phyloP scores from a whole-genome alignment of 768 basidiomycete species.

The Termitomyces sp. region DNA sequence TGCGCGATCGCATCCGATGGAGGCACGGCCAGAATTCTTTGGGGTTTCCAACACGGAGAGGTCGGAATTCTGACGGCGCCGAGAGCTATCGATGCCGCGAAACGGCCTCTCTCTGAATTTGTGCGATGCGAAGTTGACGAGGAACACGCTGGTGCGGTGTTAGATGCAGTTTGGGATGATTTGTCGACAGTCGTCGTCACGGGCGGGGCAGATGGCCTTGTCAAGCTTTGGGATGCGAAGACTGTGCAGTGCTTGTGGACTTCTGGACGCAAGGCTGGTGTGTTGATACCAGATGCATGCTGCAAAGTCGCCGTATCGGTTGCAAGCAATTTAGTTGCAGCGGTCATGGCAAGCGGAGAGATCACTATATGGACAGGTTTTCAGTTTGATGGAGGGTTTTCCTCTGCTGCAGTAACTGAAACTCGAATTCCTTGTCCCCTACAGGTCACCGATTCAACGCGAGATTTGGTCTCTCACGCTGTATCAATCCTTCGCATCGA shows the following conservation, averaged over 20 bases:
- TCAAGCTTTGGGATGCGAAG: conserved; percentile 72
- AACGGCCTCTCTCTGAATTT: conserved; percentile 39
- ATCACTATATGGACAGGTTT: conserved; percentile 49
- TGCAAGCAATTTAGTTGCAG: conserved; percentile 39
- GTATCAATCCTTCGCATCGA: conserved; percentile 24
- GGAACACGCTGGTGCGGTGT: conserved; percentile 57
- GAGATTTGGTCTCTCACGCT: conserved; percentile 13
- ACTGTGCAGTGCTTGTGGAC: conserved; percentile 59
- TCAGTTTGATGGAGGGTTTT: conserved; percentile 14
- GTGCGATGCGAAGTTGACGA: conserved; percentile 49
- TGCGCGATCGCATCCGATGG: conserved; percentile 59
- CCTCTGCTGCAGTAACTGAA: conserved; percentile 19
- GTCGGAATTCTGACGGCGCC: conserved; percentile 55
- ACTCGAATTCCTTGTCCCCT: conserved; percentile 33
- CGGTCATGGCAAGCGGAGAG: conserved; percentile 52
- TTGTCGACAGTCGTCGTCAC: conserved; percentile 36
- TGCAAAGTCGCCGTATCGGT: conserved; percentile 43
- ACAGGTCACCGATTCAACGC: conserved; percentile 1
- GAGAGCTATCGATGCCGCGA: conserved; percentile 51
- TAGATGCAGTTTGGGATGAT: conserved; percentile 49
- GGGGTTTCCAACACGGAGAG: conserved; percentile 71
- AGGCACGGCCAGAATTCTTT: conserved; percentile 60
- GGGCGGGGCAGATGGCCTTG: conserved; percentile 54
- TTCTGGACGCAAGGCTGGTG: conserved; percentile 32
- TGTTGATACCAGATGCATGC: conserved; percentile 42